These are phyloP conservation scores for Pyrenophora teres DNA, from an alignment of 2,329 filamentous ascomycete genomes.

Conservation along the genomic window DNA sequence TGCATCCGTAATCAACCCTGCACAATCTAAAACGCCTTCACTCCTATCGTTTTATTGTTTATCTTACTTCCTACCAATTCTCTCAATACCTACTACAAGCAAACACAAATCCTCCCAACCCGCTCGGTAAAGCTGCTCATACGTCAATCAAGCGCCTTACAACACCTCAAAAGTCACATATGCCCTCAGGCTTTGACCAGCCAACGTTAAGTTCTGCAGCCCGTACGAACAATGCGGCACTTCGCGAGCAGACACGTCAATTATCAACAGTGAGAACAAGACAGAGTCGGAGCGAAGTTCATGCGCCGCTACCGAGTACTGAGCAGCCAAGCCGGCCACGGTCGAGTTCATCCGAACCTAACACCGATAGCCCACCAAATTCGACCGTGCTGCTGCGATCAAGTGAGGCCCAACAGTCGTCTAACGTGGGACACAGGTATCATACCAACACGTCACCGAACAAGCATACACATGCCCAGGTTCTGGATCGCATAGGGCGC, in stretches of 20 bases:
- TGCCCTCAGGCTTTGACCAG: conserved; percentile 30
- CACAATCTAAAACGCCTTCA: conserved; percentile 13
- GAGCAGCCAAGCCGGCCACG: conserved; percentile 10
- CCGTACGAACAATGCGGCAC: conserved; percentile 15
- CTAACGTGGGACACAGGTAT: conserved; percentile 20
- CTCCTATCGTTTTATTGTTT: conserved; percentile 19
- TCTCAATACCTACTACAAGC: conserved; percentile 1
- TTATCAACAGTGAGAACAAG: conserved; percentile 13
- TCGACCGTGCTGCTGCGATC: conserved; percentile 12
- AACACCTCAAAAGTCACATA: conserved; percentile 10
- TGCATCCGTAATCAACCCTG: conserved; percentile 23
- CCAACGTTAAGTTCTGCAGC: conserved; percentile 25
- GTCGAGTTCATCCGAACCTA: conserved; percentile 11
- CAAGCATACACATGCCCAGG: conserved; percentile 41
- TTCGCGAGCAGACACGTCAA: conserved; percentile 19
- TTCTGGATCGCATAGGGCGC: conserved; percentile 31
- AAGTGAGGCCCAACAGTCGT: conserved; percentile 3
- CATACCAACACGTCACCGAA: conserved; percentile 34
- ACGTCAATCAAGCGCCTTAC: background rate
- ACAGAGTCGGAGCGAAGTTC: conserved; percentile 17
- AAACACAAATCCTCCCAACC: background rate
- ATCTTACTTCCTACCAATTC: conserved; percentile 8
- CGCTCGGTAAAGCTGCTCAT: background rate
- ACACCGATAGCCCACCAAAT: conserved; percentile 9
- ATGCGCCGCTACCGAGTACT: conserved; percentile 1